A percentile compares a stretch with the other conserved stretches of the same genome.
These are phyloP conservation scores for Ophiostoma perfectum DNA, from an alignment of 2,329 filamentous ascomycete genomes.

Conservation along the genomic window DNA sequence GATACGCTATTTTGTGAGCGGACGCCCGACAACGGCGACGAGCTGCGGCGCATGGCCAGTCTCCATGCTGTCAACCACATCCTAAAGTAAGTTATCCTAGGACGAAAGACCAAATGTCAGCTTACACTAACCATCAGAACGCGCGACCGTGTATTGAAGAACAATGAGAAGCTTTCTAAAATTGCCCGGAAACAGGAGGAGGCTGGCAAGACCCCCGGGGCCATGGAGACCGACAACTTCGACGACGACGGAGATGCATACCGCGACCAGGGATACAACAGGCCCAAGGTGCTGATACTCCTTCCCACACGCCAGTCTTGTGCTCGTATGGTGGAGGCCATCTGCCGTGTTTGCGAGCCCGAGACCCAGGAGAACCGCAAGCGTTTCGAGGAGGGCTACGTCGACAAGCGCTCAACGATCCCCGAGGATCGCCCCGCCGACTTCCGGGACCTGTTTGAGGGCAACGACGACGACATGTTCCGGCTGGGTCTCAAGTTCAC, in stretches of 20 bases:
- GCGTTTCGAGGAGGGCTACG: constrained; percentile 80
- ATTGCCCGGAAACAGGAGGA: constrained; percentile 39
- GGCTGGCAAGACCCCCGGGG: constrained; percentile 52
- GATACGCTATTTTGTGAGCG: constrained; percentile 74
- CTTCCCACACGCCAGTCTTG: constrained; percentile 85
- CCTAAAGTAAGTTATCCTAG: constrained; percentile 53
- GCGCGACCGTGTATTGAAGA: constrained; percentile 84
- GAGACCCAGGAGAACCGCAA: constrained; percentile 95
- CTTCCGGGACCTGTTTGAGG: constrained; percentile 82
- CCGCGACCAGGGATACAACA: constrained; percentile 89
- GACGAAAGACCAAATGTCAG: too few species aligned
- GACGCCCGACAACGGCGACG: constrained; percentile 60
- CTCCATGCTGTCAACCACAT: constrained; percentile 88
- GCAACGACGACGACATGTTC: constrained; percentile 97
- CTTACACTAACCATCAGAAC: constrained; percentile 40
- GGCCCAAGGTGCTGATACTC: constrained; percentile 87
- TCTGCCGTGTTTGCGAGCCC: constrained; percentile 68
- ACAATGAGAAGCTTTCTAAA: constrained; percentile 72
- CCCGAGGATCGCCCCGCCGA: constrained; percentile 67
- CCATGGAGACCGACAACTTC: constrained; percentile 57
- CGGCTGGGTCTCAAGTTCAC: constrained; percentile 95
- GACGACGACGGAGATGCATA: constrained; percentile 64
- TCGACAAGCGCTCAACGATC: constrained; percentile 52
- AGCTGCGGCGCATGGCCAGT: constrained; percentile 65
- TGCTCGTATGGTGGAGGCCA: constrained; percentile 68